Percentiles rank a stretch among this genome's conserved stretches.
These are phyloP conservation scores for Ganoderma lingzhi DNA, from an alignment of 1,284 basidiomycete genomes.

Conservation along the genomic window DNA sequence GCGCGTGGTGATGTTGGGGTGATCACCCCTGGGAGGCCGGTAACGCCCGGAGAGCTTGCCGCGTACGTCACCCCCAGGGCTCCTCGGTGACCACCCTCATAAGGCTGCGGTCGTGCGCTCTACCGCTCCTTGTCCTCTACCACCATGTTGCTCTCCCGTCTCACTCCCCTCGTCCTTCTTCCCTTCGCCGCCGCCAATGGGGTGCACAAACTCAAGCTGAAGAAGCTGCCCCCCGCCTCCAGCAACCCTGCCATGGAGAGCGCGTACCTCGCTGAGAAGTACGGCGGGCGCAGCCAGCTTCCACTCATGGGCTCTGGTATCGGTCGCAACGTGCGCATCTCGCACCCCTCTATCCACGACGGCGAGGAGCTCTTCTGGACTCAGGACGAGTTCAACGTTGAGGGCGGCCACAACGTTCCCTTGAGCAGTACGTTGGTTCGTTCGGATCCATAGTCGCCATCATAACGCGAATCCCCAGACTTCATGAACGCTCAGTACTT, in stretches of 20 bases:
- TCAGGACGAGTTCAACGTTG: constrained; percentile 71
- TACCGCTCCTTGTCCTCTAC: constrained; percentile 42
- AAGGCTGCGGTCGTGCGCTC: constrained; percentile 14
- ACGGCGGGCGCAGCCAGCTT: constrained; percentile 71
- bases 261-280: constrained; percentile 89
- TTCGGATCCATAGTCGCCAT: constrained; percentile 3
- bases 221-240: constrained; percentile 75
- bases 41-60: constrained; percentile 5
- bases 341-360: constrained; percentile 51
- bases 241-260: constrained; percentile 77
- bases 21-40: constrained; percentile 5
- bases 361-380: constrained; percentile 84
- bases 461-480: constrained; percentile 57
- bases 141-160: constrained; percentile 75
- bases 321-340: constrained; percentile 68
- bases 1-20: neutral
- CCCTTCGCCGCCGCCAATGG: constrained; percentile 75
- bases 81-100: constrained; percentile 26
- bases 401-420: constrained; percentile 90
- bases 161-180: constrained; percentile 67
- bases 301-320: constrained; percentile 80
- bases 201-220: constrained; percentile 86
- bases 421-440: constrained; percentile 77
- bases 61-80: constrained; percentile 33
- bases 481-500: constrained; percentile 99